Percentiles rank a stretch among this genome's conserved stretches.
phyloP scores from a whole-genome alignment of 129 eudicot species.

The Oenanthe sinensis region DNA sequence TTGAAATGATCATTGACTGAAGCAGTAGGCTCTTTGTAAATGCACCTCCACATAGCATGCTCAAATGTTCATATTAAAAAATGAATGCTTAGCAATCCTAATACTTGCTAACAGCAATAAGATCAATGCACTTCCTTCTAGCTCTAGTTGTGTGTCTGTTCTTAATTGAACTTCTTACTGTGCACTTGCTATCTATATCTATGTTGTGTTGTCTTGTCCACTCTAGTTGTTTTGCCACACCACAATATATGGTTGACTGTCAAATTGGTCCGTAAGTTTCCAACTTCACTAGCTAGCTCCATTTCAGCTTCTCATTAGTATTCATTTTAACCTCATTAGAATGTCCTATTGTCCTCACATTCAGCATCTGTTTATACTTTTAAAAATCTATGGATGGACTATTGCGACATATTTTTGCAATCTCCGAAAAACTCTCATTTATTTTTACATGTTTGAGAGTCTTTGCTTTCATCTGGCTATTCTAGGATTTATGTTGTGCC shows the following conservation, averaged over 20 bases:
- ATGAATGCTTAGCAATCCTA: neutral
- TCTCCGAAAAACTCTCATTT: neutral
- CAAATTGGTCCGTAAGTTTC: neutral
- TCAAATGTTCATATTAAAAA: neutral
- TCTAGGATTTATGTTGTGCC: neutral
- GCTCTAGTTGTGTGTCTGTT: neutral
- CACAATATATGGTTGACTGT: neutral
- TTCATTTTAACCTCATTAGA: neutral
- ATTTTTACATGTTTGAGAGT: neutral
- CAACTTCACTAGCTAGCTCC: neutral
- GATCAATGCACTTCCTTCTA: neutral
- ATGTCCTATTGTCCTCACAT: neutral
- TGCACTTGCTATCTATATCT: neutral
- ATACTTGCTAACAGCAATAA: neutral
- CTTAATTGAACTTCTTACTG: neutral
- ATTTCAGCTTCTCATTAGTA: neutral
- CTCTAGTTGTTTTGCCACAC: neutral
- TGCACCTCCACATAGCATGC: neutral
- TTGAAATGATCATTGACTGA: neutral
- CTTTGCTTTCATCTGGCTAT: neutral
- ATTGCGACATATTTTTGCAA: neutral
- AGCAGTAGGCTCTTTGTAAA: too few relatives aligned
- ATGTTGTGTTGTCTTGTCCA: neutral
- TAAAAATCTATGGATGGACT: neutral
- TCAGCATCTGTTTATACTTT: neutral